phyloP scores from a whole-genome alignment of 2,329 filamentous ascomycete species.

The Xylaria polymorpha region DNA sequence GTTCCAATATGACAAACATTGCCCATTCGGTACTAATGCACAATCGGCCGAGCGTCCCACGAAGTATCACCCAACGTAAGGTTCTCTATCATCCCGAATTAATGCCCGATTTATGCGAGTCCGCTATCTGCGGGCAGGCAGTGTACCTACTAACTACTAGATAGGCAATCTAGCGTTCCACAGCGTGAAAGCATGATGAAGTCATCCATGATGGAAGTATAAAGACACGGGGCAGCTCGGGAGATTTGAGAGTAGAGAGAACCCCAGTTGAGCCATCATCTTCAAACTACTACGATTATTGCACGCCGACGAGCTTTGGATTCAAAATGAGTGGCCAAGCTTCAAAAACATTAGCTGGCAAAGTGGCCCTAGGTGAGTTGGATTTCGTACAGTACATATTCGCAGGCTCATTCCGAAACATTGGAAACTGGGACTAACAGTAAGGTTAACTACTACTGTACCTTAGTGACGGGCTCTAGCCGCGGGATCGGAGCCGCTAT shows the following conservation, averaged over 20 bases:
- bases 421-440: conserved; percentile 1
- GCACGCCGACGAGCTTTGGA: neutral
- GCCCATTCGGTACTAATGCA: neutral
- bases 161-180: neutral
- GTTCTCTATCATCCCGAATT: neutral
- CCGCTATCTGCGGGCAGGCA: neutral
- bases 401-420: neutral
- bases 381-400: neutral
- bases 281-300: neutral
- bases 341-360: neutral
- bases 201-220: neutral
- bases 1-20: neutral
- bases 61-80: too few relatives aligned
- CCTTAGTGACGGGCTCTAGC: conserved; percentile 18
- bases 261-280: neutral
- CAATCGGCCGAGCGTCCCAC: neutral
- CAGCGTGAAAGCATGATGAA: neutral
- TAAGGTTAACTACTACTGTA: too few relatives aligned
- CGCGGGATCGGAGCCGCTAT: conserved; percentile 19
- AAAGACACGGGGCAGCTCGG: neutral
- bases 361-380: conserved; percentile 12
- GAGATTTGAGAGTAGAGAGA: neutral
- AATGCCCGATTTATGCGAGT: neutral
- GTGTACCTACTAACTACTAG: too few relatives aligned
- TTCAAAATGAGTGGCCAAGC: neutral